These are phyloP conservation scores for Alternaria angustiovoidea DNA, from an alignment of 2,329 filamentous ascomycete genomes.

Conservation along the genomic window DNA sequence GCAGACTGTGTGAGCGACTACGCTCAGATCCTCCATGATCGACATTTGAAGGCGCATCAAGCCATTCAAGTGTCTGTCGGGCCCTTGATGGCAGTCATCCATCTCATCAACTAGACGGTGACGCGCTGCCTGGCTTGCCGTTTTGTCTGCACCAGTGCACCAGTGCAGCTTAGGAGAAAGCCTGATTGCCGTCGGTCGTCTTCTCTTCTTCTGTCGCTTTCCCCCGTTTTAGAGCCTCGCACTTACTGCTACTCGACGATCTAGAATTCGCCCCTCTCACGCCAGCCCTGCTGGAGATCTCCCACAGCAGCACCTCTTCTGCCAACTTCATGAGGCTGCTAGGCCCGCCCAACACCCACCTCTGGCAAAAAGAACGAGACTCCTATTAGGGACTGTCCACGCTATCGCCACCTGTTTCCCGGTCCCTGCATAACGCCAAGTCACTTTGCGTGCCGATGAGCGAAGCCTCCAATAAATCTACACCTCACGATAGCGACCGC, in stretches of 20 bases:
- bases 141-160: conserved; percentile 1
- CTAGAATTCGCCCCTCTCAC: conserved; percentile 15
- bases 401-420: conserved; percentile 22
- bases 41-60: conserved; percentile 28
- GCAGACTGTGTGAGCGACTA: conserved; percentile 2
- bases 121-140: conserved; percentile 2
- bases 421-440: conserved; percentile 37
- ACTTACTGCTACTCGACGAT: conserved; percentile 9
- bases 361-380: conserved; percentile 12
- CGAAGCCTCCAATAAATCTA: not conserved
- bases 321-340: conserved; percentile 17
- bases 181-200: not conserved
- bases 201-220: conserved; percentile 8
- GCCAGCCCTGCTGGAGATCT: not conserved
- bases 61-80: conserved; percentile 14
- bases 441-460: conserved; percentile 8
- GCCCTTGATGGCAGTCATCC: conserved; percentile 12
- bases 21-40: conserved; percentile 22
- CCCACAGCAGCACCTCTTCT: conserved; percentile 9
- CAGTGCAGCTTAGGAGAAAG: not conserved
- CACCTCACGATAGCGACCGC: conserved; percentile 9
- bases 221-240: conserved; percentile 8
- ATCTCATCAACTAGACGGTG: conserved; percentile 10
- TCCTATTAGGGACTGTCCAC: conserved; percentile 18
- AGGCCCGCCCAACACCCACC: conserved; percentile 7